Base-by-base conservation (phyloP, 2,329 filamentous ascomycete genomes). In the Alternaria alternata region DNA sequence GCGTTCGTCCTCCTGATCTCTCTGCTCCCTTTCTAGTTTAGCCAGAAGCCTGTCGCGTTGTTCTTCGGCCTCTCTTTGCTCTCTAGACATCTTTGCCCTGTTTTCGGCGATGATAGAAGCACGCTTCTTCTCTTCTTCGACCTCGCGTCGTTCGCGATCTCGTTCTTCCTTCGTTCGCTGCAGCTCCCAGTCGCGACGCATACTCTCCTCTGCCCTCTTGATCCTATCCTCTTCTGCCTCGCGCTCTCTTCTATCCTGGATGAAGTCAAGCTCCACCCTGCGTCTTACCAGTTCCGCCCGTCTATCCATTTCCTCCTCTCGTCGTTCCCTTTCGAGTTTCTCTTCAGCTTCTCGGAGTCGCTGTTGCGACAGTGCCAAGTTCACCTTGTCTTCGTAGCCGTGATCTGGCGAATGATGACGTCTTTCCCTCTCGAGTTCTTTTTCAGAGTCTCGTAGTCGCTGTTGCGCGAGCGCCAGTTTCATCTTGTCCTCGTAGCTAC, bases 71-170 rank as follows among this genome's bases (percentile, higher is more conserved):
- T 67, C 64, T n/a, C 66, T 55, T 48, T 67, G 59, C 58, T 68
- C 64, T 8, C 59, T 61, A 14, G 57, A 47, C 62, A 65, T 69
- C 59, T 73, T 67, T 12, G 66, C 62, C 61, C 69, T 57, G 64
- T 79, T 77, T 67, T 78, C 77, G 11, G 66, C 68, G 39, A 79
- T 61, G 55, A 80, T 75, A 36, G 73, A 75, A 51, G 81, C 75
- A 39, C 70, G 73, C 64, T 82, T 78, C 59, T 77, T 67, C 75
- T 77, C 59, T 79, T 66, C 79, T 63, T 80, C 76, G 16, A 75
- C 67, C 60, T 80, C 74, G 51, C 76, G 73, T 55, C 76, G 71
- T 30, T 80, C 75, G 46, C 77, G 75, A 9, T 75, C 69, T 20
- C 74, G 68, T 16, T 75, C 73, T 48, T 74, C 75, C 22, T 64